A percentile compares a stretch with the other conserved stretches of the same genome.
Evolutionary conservation across 352 stramenopile genomes (phyloP).

Genomic region (Halophytophthora batemanensis): DNA sequence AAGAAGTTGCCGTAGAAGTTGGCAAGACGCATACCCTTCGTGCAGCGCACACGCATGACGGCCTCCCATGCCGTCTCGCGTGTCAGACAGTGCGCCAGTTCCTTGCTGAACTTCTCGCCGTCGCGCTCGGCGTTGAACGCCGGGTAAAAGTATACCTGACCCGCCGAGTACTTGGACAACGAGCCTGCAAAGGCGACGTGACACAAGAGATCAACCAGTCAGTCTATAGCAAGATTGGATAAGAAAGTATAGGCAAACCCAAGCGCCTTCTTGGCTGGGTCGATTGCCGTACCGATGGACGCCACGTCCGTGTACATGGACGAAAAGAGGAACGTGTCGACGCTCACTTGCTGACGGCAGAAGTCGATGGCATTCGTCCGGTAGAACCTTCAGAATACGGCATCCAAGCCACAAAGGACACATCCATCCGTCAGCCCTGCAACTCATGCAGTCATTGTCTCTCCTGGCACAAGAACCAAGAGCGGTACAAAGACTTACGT

Average conservation of each 20-base stretch:
- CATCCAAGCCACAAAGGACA: neutral
- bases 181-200: constrained; percentile 39
- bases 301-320: constrained; percentile 96
- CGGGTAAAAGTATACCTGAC: constrained; percentile 97
- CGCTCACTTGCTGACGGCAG: constrained; percentile 96
- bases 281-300: constrained; percentile 70
- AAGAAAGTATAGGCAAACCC: neutral
- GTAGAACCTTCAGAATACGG: constrained; percentile 71
- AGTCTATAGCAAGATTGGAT: neutral
- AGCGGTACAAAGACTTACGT: constrained; percentile 38
- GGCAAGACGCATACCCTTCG: constrained; percentile 95
- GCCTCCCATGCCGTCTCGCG: constrained; percentile 94
- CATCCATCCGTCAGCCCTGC: neutral
- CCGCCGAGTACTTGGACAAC: constrained; percentile 94
- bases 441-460: neutral
- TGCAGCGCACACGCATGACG: constrained; percentile 97
- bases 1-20: constrained; percentile 99
- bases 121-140: constrained; percentile 91
- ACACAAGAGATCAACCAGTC: constrained; percentile 8
- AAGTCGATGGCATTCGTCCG: constrained; percentile 95
- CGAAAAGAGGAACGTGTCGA: constrained; percentile 98
- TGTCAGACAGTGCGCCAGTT: constrained; percentile 91
- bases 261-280: neutral
- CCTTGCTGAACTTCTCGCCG: constrained; percentile 91
- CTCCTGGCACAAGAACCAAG: constrained; percentile 1